Percentiles rank a stretch among this genome's conserved stretches.
These are phyloP conservation scores for Peronospora destructor DNA, from an alignment of 352 stramenopile species.

Conservation along the genomic window DNA sequence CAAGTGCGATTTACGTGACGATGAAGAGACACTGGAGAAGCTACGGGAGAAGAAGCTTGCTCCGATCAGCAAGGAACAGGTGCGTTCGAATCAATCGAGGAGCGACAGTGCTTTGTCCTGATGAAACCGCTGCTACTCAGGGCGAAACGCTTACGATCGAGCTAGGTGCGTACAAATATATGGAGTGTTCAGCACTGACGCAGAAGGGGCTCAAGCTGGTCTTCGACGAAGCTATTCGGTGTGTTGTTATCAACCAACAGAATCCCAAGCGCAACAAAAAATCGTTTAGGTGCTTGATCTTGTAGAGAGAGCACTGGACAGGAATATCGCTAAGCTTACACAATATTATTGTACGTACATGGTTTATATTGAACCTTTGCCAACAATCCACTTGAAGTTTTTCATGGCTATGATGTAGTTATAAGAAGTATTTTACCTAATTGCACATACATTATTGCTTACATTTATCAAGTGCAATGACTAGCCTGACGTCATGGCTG, in stretches of 20 bases:
- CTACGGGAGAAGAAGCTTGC: conserved; percentile 80
- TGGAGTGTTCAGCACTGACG: conserved; percentile 91
- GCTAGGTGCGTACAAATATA: conserved; percentile 87
- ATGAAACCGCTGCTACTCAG: conserved; percentile 21
- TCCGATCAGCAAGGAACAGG: conserved; percentile 67
- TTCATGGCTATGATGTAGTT: conserved; percentile 3
- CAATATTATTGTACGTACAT: conserved; percentile 8
- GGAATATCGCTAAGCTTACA: conserved; percentile 7
- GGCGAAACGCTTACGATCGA: conserved; percentile 86
- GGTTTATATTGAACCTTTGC: too few species aligned
- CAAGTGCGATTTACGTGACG: conserved; percentile 91
- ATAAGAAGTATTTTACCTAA: not conserved
- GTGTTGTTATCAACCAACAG: conserved; percentile 78
- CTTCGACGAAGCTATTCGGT: conserved; percentile 91
- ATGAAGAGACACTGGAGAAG: conserved; percentile 86
- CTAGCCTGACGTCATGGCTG: conserved; percentile 45
- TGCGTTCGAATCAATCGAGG: conserved; percentile 9
- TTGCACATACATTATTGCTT: not conserved
- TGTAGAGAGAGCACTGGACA: conserved; percentile 30
- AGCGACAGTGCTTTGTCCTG: not conserved
- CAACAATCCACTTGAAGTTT: not conserved
- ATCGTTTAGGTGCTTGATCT: conserved; percentile 58
- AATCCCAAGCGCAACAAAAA: conserved; percentile 46
- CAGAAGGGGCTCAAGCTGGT: conserved; percentile 92
- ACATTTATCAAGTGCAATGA: conserved; percentile 25